phyloP scores from a whole-genome alignment of 345 rosid genomes.

The Orychophragmus violaceus region DNA sequence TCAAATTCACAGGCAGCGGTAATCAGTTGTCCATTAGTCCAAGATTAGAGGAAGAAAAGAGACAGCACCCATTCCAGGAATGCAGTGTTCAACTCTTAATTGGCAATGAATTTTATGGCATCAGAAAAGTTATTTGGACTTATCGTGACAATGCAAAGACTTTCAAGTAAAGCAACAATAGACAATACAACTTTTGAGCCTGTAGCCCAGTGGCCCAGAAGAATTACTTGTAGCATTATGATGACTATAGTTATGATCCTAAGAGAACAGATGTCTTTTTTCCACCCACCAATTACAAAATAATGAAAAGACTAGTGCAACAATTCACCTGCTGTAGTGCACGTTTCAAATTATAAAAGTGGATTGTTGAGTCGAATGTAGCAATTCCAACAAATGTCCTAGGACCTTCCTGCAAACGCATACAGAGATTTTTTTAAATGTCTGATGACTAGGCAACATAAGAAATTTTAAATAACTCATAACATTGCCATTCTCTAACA shows the following conservation, averaged over 20 bases:
- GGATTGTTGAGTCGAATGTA: constrained; percentile 92
- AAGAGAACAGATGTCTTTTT: not conserved
- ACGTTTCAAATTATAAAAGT: constrained; percentile 88
- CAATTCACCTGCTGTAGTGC: constrained; percentile 77
- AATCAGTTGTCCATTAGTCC: constrained; percentile 47
- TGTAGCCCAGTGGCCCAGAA: not conserved
- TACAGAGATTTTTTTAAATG: not conserved
- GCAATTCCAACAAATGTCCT: constrained; percentile 96
- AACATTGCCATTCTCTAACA: not conserved
- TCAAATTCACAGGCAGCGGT: constrained; percentile 11
- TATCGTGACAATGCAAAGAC: not conserved
- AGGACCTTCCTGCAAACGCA: constrained; percentile 77
- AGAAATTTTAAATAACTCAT: not conserved
- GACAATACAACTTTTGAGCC: not conserved
- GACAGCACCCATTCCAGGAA: not conserved
- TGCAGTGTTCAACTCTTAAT: not conserved
- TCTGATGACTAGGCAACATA: not conserved
- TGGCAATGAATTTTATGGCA: not conserved
- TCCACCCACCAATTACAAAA: not conserved
- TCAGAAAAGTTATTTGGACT: not conserved
- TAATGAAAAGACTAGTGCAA: constrained; percentile 3
- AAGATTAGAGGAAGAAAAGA: constrained; percentile 9
- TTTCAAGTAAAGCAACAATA: not conserved
- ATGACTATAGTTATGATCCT: not conserved
- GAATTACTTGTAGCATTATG: not conserved